phyloP scores from a whole-genome alignment of 2,329 filamentous ascomycete genomes.

The Madurella fahalii region DNA sequence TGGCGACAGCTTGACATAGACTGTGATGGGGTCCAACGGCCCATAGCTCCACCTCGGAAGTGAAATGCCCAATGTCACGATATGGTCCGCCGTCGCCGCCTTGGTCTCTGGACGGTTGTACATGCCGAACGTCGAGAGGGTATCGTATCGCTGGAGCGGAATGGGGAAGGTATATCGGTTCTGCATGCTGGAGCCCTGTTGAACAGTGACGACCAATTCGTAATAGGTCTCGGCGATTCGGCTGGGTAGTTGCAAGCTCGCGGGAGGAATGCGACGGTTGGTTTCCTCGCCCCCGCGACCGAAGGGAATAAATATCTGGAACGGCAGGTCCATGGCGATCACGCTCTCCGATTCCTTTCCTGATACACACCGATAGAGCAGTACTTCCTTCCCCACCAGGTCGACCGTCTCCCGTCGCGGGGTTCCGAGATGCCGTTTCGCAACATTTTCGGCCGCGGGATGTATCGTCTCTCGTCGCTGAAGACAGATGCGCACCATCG shows the following conservation, averaged over 20 bases:
- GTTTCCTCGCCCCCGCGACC: slow-evolving; percentile 87
- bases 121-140: slow-evolving; percentile 97
- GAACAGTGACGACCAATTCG: slow-evolving; percentile 91
- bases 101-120: slow-evolving; percentile 94
- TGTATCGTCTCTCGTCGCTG: slow-evolving; percentile 95
- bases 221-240: slow-evolving; percentile 96
- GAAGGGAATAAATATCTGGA: slow-evolving; percentile 95
- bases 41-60: slow-evolving; percentile 96
- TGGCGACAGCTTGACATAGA: slow-evolving; percentile 90
- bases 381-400: slow-evolving; percentile 91
- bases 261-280: slow-evolving; percentile 84
- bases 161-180: slow-evolving; percentile 90
- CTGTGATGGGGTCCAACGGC: slow-evolving; percentile 87
- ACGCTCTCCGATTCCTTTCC: slow-evolving; percentile 85
- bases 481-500: slow-evolving; percentile 88
- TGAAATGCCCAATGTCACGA: slow-evolving; percentile 88
- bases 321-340: slow-evolving; percentile 93
- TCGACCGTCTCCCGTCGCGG: slow-evolving; percentile 88
- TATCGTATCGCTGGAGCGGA: slow-evolving; percentile 90
- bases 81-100: slow-evolving; percentile 79
- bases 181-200: slow-evolving; percentile 82
- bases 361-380: slow-evolving; percentile 80
- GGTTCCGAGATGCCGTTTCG: slow-evolving; percentile 85
- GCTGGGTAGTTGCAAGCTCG: slow-evolving; percentile 83
- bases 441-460: slow-evolving; percentile 87